Base-by-base conservation (phyloP, 495 filamentous ascomycete genomes). In the Penicillium cataractarum region DNA sequence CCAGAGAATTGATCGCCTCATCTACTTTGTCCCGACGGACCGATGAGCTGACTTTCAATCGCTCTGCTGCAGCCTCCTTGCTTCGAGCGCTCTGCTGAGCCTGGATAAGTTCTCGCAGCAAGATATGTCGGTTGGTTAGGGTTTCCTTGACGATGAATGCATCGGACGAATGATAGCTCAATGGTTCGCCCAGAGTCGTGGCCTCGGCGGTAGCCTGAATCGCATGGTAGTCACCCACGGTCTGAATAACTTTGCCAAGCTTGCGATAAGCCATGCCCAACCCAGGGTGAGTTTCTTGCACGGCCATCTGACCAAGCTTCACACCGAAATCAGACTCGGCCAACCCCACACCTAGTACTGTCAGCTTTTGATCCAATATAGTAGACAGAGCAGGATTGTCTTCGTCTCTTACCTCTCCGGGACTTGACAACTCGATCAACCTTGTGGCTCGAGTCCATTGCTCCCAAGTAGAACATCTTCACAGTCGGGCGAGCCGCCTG, bases 71-170 rank as follows among this genome's bases (percentile, higher is more conserved):
- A 61, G 87, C 83, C 24, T 90, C 84, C 70, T 92, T 93, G 74
- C 84, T 90, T 42, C 88, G 86, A 8, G 93, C 90, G 44, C 78
- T 78, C 71, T 94, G 90, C 70, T 96, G 90, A 3, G 95, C 93
- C 74, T 95, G 89, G 27, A 96, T 73, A 48, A 97, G 85, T 64
- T 99, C 96, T 51, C 96, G 92, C 33, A 97, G 89, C n/a, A 99
- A 84, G 70, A 99, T 97, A 75, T 99, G 96, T 4, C 96, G 89
- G 78, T 99, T 99, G 21, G 96, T 99, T 65, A 99, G 85, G 24
- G 94, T 97, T 71, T 99, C 96, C 76, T 99, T 99, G 65, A 99
- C 96, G 70, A 98, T 96, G 72, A 98, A 95, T 26, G 96, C 92
- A 71, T 99, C 95, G 15, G 89, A 88, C 27, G 93, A 97, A 76